These are phyloP conservation scores for Candida boidinii DNA, from an alignment of 805 yeast genomes.

Conservation along the genomic window DNA sequence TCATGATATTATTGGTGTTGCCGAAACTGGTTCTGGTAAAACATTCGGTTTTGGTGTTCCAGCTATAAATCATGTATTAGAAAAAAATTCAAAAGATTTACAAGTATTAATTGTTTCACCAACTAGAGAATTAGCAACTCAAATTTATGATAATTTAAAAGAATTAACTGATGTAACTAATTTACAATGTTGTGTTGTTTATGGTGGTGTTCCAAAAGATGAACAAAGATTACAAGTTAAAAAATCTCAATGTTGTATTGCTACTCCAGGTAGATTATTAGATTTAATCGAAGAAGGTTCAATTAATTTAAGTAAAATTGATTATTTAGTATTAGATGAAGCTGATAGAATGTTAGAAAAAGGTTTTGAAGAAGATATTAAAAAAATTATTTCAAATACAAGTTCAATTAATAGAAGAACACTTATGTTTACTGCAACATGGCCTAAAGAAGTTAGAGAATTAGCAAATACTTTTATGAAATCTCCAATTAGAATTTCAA, in stretches of 20 bases:
- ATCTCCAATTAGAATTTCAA: slow-evolving; percentile 77
- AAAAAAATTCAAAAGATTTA: slow-evolving; percentile 38
- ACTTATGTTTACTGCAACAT: slow-evolving; percentile 98
- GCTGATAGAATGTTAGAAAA: slow-evolving; percentile 98
- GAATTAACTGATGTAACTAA: slow-evolving; percentile 53
- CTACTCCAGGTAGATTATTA: slow-evolving; percentile 95
- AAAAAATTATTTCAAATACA: slow-evolving; percentile 46
- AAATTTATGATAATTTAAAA: slow-evolving; percentile 77
- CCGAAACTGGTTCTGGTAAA: slow-evolving; percentile 97
- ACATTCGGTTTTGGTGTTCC: slow-evolving; percentile 98
- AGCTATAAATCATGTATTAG: slow-evolving; percentile 66
- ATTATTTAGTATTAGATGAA: slow-evolving; percentile 86
- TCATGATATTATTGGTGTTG: slow-evolving; percentile 89
- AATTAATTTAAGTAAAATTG: slow-evolving; percentile 55
- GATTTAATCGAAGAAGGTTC: slow-evolving; percentile 89
- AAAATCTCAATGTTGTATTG: slow-evolving; percentile 69
- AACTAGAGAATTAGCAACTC: slow-evolving; percentile 95
- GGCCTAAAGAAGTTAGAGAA: slow-evolving; percentile 98
- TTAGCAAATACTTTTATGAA: slow-evolving; percentile 82
- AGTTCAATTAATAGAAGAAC: slow-evolving; percentile 62
- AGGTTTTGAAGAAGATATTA: slow-evolving; percentile 96
- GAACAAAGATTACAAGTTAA: slow-evolving; percentile 67
- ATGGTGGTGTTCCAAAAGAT: slow-evolving; percentile 97
- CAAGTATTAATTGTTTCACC: slow-evolving; percentile 87
- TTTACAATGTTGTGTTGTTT: slow-evolving; percentile 72